A percentile compares a stretch with the other conserved stretches of the same genome.
Conservation (phyloP, 1,284 basidiomycete genomes). For the Serendipita sp. region DNA sequence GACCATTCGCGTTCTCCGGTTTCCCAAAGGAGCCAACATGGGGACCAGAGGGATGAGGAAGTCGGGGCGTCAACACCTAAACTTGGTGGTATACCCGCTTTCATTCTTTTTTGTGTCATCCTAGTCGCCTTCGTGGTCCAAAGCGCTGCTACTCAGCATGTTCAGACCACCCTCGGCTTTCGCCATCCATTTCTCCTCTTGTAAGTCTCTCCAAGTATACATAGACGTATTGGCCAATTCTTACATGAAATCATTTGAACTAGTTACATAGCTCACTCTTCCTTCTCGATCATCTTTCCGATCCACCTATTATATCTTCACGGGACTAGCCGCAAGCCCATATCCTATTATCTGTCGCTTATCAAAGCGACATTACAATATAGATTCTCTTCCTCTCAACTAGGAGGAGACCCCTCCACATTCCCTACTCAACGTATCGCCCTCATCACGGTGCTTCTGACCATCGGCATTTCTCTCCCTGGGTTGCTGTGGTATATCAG, state of each 20-base stretch:
- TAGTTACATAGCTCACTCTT: slow-evolving; percentile 65
- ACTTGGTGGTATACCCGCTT: slow-evolving; percentile 25
- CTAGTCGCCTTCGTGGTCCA: slow-evolving; percentile 53
- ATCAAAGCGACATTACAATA: slow-evolving; percentile 36
- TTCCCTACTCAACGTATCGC: slow-evolving; percentile 36
- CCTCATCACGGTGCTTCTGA: slow-evolving; percentile 33
- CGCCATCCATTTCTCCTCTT: slow-evolving; percentile 67
- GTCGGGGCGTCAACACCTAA: slow-evolving; percentile 5
- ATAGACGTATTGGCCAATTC: background rate
- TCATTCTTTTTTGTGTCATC: slow-evolving; percentile 37
- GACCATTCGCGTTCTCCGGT: no score
- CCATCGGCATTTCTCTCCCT: slow-evolving; percentile 46
- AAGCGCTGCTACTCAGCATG: slow-evolving; percentile 63
- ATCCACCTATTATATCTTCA: slow-evolving; percentile 52
- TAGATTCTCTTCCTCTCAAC: slow-evolving; percentile 31
- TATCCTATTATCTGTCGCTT: slow-evolving; percentile 32
- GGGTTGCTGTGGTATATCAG: slow-evolving; percentile 59
- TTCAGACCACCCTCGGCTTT: slow-evolving; percentile 56
- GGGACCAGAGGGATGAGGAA: no score
- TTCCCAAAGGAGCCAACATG: no score
- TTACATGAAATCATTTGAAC: background rate
- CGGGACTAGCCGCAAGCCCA: slow-evolving; percentile 31
- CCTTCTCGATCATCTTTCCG: slow-evolving; percentile 54
- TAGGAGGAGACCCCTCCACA: background rate
- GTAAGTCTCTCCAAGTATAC: slow-evolving; percentile 27